Percentiles rank a stretch among this genome's conserved stretches.
Evolutionary conservation across 2,329 filamentous ascomycete genomes (phyloP).

Genomic region (Pestalotiopsis sp.): DNA sequence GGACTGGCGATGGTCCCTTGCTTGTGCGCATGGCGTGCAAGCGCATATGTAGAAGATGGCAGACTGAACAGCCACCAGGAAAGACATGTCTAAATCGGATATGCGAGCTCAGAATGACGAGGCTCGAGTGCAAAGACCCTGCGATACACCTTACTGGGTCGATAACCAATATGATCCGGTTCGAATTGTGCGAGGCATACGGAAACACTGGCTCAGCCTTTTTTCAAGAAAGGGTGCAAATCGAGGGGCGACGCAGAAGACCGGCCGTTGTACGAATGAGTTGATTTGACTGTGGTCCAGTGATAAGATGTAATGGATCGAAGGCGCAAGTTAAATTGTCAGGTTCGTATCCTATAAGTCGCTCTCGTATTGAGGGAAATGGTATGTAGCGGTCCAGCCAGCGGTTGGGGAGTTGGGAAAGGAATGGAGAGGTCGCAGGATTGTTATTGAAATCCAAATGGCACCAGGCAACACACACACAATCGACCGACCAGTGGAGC

Average conservation of each 20-base stretch:
- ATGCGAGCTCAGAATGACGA: neutral
- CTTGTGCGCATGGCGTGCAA: constrained; percentile 77
- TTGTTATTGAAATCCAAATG: neutral
- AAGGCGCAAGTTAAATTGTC: neutral
- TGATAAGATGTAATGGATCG: neutral
- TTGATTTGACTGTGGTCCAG: neutral
- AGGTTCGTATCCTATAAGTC: neutral
- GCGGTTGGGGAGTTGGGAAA: neutral
- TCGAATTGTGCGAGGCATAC: neutral
- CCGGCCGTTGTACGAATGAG: neutral
- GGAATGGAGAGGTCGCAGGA: neutral
- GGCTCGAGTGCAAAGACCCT: neutral
- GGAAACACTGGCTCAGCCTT: neutral
- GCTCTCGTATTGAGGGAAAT: neutral
- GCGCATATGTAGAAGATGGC: constrained; percentile 77
- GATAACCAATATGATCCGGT: neutral
- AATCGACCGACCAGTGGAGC: neutral
- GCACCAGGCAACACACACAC: neutral
- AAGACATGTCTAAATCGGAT: constrained; percentile 41
- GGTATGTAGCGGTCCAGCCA: neutral
- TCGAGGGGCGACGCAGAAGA: neutral
- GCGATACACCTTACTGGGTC: neutral
- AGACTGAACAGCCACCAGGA: constrained; percentile 68
- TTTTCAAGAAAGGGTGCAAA: neutral
- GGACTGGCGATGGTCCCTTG: constrained; percentile 69